Percentiles rank a stretch among this genome's conserved stretches.
phyloP scores from a whole-genome alignment of 768 basidiomycete genomes.

The Amanita rimosa region DNA sequence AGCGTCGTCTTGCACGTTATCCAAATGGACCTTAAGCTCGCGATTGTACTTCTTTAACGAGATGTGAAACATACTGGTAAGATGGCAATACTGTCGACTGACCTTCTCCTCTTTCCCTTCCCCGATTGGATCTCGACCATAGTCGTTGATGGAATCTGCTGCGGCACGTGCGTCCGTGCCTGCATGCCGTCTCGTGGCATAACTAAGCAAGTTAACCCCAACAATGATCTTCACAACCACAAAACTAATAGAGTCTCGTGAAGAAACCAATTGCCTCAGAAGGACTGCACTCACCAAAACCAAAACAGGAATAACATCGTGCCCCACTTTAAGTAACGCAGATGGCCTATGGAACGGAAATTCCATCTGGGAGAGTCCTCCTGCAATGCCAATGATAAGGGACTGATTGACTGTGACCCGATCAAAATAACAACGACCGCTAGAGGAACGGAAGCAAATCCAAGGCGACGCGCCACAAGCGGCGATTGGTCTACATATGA shows the following conservation, averaged over 20 bases:
- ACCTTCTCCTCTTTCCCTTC: constrained; percentile 84
- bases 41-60: constrained; percentile 62
- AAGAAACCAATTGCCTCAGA: not conserved
- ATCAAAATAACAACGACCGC: constrained; percentile 75
- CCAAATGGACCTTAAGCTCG: constrained; percentile 62
- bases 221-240: constrained; percentile 88
- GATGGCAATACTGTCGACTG: constrained; percentile 11
- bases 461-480: constrained; percentile 84
- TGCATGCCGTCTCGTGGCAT: constrained; percentile 60
- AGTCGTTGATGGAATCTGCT: constrained; percentile 76
- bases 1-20: constrained; percentile 61
- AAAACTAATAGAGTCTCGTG: constrained; percentile 32
- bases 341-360: constrained; percentile 29
- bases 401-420: constrained; percentile 56
- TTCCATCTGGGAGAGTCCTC: constrained; percentile 22
- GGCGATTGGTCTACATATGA: constrained; percentile 94
- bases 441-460: constrained; percentile 87
- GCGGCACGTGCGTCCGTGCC: constrained; percentile 71
- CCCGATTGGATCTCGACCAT: constrained; percentile 84
- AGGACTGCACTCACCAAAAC: constrained; percentile 59
- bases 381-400: constrained; percentile 39
- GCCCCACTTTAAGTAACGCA: constrained; percentile 52
- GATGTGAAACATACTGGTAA: not conserved
- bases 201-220: constrained; percentile 78
- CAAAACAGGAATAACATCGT: constrained; percentile 62